Evolutionary conservation across 2,329 filamentous ascomycete genomes (phyloP).

Genomic region (Colletotrichum paranaense): DNA sequence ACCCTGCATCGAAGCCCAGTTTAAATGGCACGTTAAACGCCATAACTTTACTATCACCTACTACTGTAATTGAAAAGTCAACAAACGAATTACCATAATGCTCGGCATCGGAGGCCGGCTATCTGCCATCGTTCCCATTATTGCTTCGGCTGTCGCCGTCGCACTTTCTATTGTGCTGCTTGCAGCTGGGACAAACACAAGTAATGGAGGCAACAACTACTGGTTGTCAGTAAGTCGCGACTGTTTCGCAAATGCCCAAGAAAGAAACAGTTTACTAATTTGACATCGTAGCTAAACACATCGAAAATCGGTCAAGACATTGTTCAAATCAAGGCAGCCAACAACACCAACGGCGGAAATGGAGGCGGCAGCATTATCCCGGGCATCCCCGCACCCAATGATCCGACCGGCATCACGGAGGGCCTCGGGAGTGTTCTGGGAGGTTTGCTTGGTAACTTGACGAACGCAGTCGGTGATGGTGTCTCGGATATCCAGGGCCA

Average conservation of each 20-base stretch:
- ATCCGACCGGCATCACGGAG: conserved; percentile 22
- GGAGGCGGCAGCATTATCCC: conserved; percentile 13
- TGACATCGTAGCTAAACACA: conserved; percentile 32
- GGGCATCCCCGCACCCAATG: neutral
- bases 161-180: conserved; percentile 48
- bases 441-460: conserved; percentile 36
- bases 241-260: accelerated
- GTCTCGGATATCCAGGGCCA: conserved; percentile 39
- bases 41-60: neutral
- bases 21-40: neutral
- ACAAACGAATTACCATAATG: neutral
- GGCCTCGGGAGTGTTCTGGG: conserved; percentile 33
- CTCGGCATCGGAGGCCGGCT: conserved; percentile 30
- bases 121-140: conserved; percentile 25
- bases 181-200: conserved; percentile 20
- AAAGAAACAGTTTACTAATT: neutral
- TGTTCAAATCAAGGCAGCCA: conserved; percentile 30
- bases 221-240: conserved; percentile 27
- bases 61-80: neutral
- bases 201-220: conserved; percentile 22
- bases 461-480: conserved; percentile 32
- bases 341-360: conserved; percentile 11
- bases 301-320: conserved; percentile 36
- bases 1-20: neutral
- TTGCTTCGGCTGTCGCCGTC: conserved; percentile 38